Conservation (phyloP, 2,329 filamentous ascomycete species). For the Aspergillus clavatus region DNA sequence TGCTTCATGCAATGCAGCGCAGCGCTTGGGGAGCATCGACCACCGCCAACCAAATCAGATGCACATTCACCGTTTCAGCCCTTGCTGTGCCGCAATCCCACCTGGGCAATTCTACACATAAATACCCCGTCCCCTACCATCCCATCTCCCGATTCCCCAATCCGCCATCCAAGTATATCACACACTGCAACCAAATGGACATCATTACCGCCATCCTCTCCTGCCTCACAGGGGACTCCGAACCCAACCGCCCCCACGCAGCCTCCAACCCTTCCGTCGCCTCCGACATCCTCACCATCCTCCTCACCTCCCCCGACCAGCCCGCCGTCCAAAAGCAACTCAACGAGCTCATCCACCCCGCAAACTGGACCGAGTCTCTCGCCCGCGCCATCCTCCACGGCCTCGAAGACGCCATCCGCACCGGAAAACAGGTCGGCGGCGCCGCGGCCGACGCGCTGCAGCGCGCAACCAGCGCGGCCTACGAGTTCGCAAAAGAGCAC, state of each 20-base stretch:
- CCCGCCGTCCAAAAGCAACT: conserved; percentile 5
- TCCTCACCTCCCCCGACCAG: conserved; percentile 3
- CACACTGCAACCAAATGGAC: background rate
- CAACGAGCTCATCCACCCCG: conserved; percentile 8
- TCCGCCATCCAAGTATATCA: background rate
- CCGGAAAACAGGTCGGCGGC: conserved; percentile 11
- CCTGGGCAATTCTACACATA: background rate
- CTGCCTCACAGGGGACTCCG: background rate
- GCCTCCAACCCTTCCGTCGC: background rate
- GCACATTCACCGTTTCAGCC: background rate
- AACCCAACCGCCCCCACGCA: background rate
- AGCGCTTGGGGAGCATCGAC: background rate
- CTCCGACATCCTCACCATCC: conserved; percentile 8
- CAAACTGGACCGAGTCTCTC: conserved; percentile 13
- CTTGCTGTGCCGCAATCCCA: background rate
- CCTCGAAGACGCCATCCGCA: conserved; percentile 11
- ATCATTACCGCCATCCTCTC: background rate
- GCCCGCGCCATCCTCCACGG: conserved; percentile 12
- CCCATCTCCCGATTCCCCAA: background rate
- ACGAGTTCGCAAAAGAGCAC: conserved; percentile 19
- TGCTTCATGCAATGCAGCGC: background rate
- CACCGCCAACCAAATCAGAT: background rate
- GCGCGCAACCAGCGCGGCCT: conserved; percentile 12
- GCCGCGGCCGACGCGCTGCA: conserved; percentile 13
- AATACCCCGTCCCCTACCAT: background rate